Evolutionary conservation across 768 basidiomycete genomes (phyloP).

Genomic region (Lyophyllum atratum): DNA sequence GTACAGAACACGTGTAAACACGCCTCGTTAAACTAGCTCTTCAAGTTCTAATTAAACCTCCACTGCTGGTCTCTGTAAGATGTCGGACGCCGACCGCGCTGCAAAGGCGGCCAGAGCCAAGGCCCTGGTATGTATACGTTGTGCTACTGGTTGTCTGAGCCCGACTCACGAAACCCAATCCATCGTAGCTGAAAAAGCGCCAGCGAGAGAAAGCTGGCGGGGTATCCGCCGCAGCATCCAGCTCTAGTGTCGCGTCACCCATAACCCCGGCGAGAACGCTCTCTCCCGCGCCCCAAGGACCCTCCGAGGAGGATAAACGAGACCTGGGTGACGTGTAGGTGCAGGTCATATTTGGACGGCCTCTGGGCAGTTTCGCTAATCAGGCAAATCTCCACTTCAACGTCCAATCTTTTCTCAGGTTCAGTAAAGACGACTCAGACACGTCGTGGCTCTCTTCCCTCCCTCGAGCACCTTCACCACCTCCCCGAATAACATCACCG

Average conservation of each 20-base stretch:
- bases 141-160: slow-evolving; percentile 1
- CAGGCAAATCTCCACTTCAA: slow-evolving; percentile 2
- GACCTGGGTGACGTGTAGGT: slow-evolving; percentile 71
- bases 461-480: slow-evolving; percentile 43
- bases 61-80: slow-evolving; percentile 17
- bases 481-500: slow-evolving; percentile 19
- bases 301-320: slow-evolving; percentile 44
- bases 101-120: slow-evolving; percentile 83
- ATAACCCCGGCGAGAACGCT: slow-evolving; percentile 41
- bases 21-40: not conserved
- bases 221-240: slow-evolving; percentile 26
- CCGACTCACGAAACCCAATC: slow-evolving; percentile 1
- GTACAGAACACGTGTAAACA: slow-evolving; percentile 1
- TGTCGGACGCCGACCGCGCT: slow-evolving; percentile 78
- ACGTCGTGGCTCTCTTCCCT: slow-evolving; percentile 64
- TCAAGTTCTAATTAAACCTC: not conserved
- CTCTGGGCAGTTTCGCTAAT: slow-evolving; percentile 5
- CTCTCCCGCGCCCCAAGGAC: slow-evolving; percentile 52
- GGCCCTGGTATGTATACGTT: slow-evolving; percentile 59
- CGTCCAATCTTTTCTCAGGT: slow-evolving; percentile 26
- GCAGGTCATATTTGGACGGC: slow-evolving; percentile 21
- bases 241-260: slow-evolving; percentile 39
- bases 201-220: slow-evolving; percentile 70
- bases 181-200: slow-evolving; percentile 73
- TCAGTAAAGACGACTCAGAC: slow-evolving; percentile 49